Evolutionary conservation across 257 asterid species (phyloP).

Genomic region (Anisodus tanguticus): DNA sequence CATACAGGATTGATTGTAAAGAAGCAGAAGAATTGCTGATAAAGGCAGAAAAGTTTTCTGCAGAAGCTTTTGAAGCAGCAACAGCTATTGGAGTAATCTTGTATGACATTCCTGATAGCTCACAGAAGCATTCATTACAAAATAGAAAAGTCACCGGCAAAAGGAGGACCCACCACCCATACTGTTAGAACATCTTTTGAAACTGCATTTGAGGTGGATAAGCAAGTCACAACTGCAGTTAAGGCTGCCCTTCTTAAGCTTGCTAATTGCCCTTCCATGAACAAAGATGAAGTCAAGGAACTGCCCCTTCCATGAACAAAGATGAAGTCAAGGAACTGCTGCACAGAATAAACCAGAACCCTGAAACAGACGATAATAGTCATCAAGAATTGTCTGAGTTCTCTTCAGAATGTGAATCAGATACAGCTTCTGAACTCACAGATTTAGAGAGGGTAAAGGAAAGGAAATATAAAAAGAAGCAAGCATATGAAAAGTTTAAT

Average conservation of each 20-base stretch:
- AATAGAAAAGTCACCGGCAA: conserved; percentile 54
- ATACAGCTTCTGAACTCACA: conserved; percentile 47
- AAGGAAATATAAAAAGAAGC: conserved; percentile 41
- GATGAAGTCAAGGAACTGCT: conserved; percentile 70
- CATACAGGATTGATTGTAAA: conserved; percentile 69
- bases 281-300: conserved; percentile 57
- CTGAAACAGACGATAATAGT: conserved; percentile 57
- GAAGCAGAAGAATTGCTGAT: conserved; percentile 71
- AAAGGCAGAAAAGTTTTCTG: conserved; percentile 65
- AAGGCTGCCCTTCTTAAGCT: conserved; percentile 83
- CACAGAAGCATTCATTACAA: conserved; percentile 52
- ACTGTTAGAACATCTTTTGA: conserved; percentile 79
- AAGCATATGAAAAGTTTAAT: conserved; percentile 47
- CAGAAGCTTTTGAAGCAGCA: conserved; percentile 87
- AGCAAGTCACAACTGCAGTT: conserved; percentile 88
- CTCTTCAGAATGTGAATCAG: conserved; percentile 63
- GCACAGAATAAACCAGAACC: conserved; percentile 78
- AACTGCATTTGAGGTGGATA: conserved; percentile 89
- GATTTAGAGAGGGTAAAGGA: conserved; percentile 29
- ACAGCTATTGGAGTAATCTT: conserved; percentile 72
- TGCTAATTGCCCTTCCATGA: conserved; percentile 43
- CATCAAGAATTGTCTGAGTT: conserved; percentile 39
- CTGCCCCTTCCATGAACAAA: conserved; percentile 30
- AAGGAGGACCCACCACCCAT: conserved; percentile 57
- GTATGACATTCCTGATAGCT: conserved; percentile 60